phyloP scores from a whole-genome alignment of 805 yeast species.

The Barnettozyma sucrosica region DNA sequence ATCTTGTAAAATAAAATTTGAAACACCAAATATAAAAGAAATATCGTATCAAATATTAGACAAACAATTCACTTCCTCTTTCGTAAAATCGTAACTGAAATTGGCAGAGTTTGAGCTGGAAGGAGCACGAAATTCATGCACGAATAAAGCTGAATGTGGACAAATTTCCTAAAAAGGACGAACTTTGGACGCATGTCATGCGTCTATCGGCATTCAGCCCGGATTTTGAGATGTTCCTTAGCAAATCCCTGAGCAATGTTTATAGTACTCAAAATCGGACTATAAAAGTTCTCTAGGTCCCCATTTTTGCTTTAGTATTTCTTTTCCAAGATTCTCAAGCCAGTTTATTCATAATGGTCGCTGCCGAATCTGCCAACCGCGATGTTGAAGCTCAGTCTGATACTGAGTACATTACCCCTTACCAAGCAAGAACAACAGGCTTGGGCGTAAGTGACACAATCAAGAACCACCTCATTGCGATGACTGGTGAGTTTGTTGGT shows the following conservation, averaged over 20 bases:
- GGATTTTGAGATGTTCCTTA: background rate
- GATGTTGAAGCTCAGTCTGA: slow-evolving; percentile 38
- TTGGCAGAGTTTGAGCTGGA: background rate
- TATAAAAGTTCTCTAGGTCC: background rate
- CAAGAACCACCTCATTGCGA: slow-evolving; percentile 63
- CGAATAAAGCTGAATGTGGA: background rate
- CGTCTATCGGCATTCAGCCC: background rate
- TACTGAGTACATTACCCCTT: slow-evolving; percentile 34
- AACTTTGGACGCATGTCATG: background rate
- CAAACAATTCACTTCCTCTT: too few relatives aligned
- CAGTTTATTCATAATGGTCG: slow-evolving; percentile 7
- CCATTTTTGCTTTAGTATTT: background rate
- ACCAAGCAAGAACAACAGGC: slow-evolving; percentile 27
- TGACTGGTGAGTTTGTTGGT: slow-evolving; percentile 77
- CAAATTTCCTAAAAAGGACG: background rate
- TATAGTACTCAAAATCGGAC: background rate
- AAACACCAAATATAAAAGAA: too few relatives aligned
- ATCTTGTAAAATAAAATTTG: too few relatives aligned
- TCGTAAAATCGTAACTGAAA: too few relatives aligned
- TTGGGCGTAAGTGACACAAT: slow-evolving; percentile 37
- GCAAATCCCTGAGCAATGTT: background rate
- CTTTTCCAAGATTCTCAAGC: background rate
- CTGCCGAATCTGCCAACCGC: slow-evolving; percentile 1
- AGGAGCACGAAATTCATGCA: background rate
- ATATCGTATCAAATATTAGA: too few relatives aligned